Percentiles rank a stretch among this genome's conserved stretches.
These are phyloP conservation scores for Rubia tinctorum DNA, from an alignment of 305 asterid genomes.

Conservation along the genomic window DNA sequence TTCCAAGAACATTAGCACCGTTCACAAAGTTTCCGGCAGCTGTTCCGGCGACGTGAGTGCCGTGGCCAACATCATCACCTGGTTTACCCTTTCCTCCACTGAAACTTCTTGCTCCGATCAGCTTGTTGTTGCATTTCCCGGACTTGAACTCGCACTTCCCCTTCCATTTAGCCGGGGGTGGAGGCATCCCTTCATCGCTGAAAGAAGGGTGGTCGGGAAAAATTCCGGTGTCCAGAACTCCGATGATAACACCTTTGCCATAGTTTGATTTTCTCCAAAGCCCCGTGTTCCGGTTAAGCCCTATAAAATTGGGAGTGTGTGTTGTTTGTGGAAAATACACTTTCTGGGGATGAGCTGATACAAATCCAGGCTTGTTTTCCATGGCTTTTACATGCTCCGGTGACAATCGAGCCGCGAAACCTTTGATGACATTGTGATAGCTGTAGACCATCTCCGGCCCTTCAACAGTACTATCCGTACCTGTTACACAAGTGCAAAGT, in stretches of 20 bases:
- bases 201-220: conserved; percentile 53
- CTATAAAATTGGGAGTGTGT: conserved; percentile 46
- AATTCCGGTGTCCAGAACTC: conserved; percentile 47
- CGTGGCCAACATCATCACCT: conserved; percentile 43
- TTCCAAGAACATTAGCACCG: conserved; percentile 40
- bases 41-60: conserved; percentile 50
- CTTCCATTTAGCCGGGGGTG: conserved; percentile 64
- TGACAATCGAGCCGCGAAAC: conserved; percentile 44
- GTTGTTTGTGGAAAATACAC: conserved; percentile 40
- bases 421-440: conserved; percentile 43
- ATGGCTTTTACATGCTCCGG: conserved; percentile 29
- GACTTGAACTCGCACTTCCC: conserved; percentile 44
- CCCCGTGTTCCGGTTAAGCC: conserved; percentile 35
- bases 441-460: conserved; percentile 21
- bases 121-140: conserved; percentile 45
- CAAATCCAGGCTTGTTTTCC: conserved; percentile 30
- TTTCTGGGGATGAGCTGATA: conserved; percentile 33
- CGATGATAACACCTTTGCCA: conserved; percentile 50
- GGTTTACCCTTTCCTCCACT: conserved; percentile 17
- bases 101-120: conserved; percentile 56
- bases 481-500: background rate
- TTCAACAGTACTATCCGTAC: background rate
- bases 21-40: conserved; percentile 57
- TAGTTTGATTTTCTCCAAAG: conserved; percentile 41
- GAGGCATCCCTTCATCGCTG: conserved; percentile 44